Conservation (phyloP, 208 protist species). For the Trypanosoma conorhini region DNA sequence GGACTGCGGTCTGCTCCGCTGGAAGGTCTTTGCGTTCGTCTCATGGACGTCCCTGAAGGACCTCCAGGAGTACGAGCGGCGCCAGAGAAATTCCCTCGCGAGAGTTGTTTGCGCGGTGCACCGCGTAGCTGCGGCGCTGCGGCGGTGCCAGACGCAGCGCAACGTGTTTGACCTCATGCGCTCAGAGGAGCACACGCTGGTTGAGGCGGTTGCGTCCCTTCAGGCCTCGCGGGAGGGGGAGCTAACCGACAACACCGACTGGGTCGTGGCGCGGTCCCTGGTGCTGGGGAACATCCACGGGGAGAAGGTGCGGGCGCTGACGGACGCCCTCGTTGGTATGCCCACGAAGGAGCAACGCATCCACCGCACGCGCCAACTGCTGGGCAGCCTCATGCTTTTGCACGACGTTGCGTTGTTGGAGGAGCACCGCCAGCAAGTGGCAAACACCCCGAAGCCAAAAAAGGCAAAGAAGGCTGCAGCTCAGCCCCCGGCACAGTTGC, state of each 20-base stretch:
- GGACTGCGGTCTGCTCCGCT: conserved; percentile 74
- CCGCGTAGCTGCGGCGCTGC: conserved; percentile 44
- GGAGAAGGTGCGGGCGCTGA: conserved; percentile 47
- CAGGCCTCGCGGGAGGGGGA: conserved; percentile 1
- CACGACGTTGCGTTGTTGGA: conserved; percentile 67
- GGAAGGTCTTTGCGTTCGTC: conserved; percentile 81
- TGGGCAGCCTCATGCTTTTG: conserved; percentile 64
- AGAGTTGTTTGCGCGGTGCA: conserved; percentile 47
- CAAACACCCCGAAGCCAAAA: conserved; percentile 30
- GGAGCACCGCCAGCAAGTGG: conserved; percentile 32
- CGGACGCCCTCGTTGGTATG: conserved; percentile 52
- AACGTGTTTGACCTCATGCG: conserved; percentile 65
- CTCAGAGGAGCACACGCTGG: conserved; percentile 34
- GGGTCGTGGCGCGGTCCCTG: conserved; percentile 54
- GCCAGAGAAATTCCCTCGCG: conserved; percentile 63
- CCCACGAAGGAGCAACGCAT: conserved; percentile 40
- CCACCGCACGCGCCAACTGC: conserved; percentile 39
- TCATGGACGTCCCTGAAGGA: conserved; percentile 86
- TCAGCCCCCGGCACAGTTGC: background rate
- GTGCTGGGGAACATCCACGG: conserved; percentile 79
- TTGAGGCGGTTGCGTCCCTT: conserved; percentile 28
- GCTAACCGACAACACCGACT: conserved; percentile 84
- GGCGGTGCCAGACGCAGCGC: conserved; percentile 76
- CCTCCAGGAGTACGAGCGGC: conserved; percentile 64
- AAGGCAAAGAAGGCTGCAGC: conserved; percentile 40